Percentiles rank a stretch among this genome's conserved stretches.
Evolutionary conservation across 805 yeast genomes (phyloP).

Genomic region (Kodamaea fukazawae): DNA sequence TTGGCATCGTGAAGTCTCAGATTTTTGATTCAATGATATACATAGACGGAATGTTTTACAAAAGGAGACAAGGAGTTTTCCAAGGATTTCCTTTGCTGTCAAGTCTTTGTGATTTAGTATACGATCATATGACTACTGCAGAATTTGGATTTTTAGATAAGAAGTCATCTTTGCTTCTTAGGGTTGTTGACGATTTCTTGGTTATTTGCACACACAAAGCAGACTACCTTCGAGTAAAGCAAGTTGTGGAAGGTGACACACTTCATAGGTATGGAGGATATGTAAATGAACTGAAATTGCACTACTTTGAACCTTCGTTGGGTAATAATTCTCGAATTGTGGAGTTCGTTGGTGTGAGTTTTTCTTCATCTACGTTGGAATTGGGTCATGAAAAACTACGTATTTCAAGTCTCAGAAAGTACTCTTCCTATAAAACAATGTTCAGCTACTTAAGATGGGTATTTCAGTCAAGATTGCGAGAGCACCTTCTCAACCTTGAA

Average conservation of each 20-base stretch:
- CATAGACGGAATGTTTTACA: constrained; percentile 35
- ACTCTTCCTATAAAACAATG: constrained; percentile 19
- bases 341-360: constrained; percentile 32
- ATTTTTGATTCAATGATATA: constrained; percentile 48
- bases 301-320: constrained; percentile 13
- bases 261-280: constrained; percentile 34
- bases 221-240: constrained; percentile 19
- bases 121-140: constrained; percentile 56
- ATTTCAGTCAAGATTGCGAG: constrained; percentile 19
- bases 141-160: constrained; percentile 19
- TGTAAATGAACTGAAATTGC: constrained; percentile 31
- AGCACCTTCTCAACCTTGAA: constrained; percentile 18
- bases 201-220: constrained; percentile 50
- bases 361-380: constrained; percentile 21
- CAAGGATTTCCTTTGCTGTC: constrained; percentile 84
- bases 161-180: constrained; percentile 40
- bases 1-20: constrained; percentile 49
- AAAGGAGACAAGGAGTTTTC: constrained; percentile 67
- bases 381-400: no score
- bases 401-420: constrained; percentile 10
- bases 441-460: constrained; percentile 23
- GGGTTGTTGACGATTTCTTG: constrained; percentile 85
- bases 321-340: constrained; percentile 3
- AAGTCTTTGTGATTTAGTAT: constrained; percentile 68
- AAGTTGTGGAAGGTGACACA: constrained; percentile 16